These are phyloP conservation scores for Rhynchosporium agropyri DNA, from an alignment of 2,329 filamentous ascomycete species.

Conservation along the genomic window DNA sequence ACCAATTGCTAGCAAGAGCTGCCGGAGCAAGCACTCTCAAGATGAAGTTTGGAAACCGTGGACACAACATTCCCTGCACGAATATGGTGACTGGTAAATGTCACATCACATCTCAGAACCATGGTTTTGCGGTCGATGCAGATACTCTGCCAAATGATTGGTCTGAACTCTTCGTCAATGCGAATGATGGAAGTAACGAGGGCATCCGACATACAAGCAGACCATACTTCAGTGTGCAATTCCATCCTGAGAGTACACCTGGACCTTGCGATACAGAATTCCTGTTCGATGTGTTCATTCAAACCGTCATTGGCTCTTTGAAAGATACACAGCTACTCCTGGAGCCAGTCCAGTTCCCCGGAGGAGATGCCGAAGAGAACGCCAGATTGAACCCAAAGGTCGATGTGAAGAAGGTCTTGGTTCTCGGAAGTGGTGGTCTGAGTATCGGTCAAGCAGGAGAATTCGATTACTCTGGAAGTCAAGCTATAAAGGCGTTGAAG, in stretches of 20 bases:
- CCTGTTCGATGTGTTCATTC: slow-evolving; percentile 94
- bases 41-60: slow-evolving; percentile 99
- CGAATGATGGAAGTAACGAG: slow-evolving; percentile 97
- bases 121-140: slow-evolving; percentile 91
- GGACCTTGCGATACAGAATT: slow-evolving; percentile 95
- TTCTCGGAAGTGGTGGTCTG: slow-evolving; percentile 91
- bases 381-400: slow-evolving; percentile 75
- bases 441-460: slow-evolving; percentile 98
- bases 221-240: slow-evolving; percentile 99
- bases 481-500: slow-evolving; percentile 97
- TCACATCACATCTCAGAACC: slow-evolving; percentile 98
- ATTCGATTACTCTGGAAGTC: slow-evolving; percentile 97
- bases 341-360: slow-evolving; percentile 82
- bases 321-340: slow-evolving; percentile 67
- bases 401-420: slow-evolving; percentile 88
- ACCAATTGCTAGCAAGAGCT: slow-evolving; percentile 88
- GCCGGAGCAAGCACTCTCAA: slow-evolving; percentile 84
- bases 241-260: slow-evolving; percentile 96
- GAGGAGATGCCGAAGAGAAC: slow-evolving; percentile 79
- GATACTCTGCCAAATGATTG: slow-evolving; percentile 75
- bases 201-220: slow-evolving; percentile 85
- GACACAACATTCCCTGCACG: slow-evolving; percentile 97
- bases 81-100: slow-evolving; percentile 94
- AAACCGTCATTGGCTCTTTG: slow-evolving; percentile 75
- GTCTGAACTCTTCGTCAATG: slow-evolving; percentile 96